Evolutionary conservation across 768 basidiomycete genomes (phyloP), one percentile per base, ranked within the genome.

Genomic region (Phanerodontia chrysosporium): DNA sequence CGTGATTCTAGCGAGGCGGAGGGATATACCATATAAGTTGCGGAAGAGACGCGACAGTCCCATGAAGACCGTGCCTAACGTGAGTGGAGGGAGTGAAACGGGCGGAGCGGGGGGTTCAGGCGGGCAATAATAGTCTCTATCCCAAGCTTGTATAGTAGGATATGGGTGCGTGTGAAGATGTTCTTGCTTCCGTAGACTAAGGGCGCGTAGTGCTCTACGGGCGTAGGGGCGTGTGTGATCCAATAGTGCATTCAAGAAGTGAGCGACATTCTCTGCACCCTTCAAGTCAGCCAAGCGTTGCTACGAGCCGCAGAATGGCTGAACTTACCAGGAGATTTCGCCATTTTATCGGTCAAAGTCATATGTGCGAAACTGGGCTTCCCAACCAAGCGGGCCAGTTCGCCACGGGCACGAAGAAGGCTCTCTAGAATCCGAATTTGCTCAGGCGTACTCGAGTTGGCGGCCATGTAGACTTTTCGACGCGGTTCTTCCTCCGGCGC

Each of bases 321-420:
- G 36, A 22, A 27, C 80, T 61, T 59, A 92, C 91, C 91, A 54
- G 96, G 95, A 30, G 85, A 89, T 72, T 90, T 93, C 1, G 95
- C 96, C 97, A 99, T 99, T 76, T 97, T 99, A 73, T 98, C 95
- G 29, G 83, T 83, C 21, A 98, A 78, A 0, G 86, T 83, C 82
- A 97, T 90, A 60, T 92, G 85, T 0, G 87, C 94, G 75, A 84
- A 98, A 64, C 89, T 96, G 39, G 86, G 79, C 65, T 85, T 84
- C 10, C 96, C 96, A 36, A 97, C 87, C 16, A 98, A 75, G 22
- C 76, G 81, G 1, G 97, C 94, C 6, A 98, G 78, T 66, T 95
- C 84, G 4, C 86, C 92, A 28, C 97, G 83, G 45, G 86, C 85
- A 32, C 79, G 77, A 29, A 99, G 75, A 51, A 99, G 76, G 12